phyloP scores from a whole-genome alignment of 345 rosid genomes.

The Brassica juncea region DNA sequence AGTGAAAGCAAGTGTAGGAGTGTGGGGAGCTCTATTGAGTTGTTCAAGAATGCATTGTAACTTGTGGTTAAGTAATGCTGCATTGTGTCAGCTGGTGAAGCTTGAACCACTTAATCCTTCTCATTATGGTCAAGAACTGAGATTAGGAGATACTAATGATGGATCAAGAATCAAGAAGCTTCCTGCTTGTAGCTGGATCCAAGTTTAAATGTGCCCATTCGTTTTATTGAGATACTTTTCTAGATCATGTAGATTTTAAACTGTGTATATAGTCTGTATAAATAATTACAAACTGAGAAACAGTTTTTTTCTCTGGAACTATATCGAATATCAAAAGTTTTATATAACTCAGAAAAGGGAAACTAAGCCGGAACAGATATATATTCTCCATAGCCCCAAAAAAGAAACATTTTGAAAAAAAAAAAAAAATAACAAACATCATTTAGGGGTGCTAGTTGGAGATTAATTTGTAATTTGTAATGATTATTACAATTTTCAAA shows the following conservation, averaged over 20 bases:
- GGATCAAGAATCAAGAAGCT: slow-evolving; percentile 41
- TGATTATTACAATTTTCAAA: no score
- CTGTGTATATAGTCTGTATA: slow-evolving; percentile 44
- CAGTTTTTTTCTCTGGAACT: no score
- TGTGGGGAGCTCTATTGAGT: slow-evolving; percentile 66
- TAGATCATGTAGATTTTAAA: not conserved
- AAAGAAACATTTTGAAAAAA: no score
- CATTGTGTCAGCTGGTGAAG: slow-evolving; percentile 48
- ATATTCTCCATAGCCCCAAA: no score
- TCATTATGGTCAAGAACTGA: slow-evolving; percentile 47
- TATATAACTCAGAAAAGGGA: no score
- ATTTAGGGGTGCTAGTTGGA: no score
- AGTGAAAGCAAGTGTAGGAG: slow-evolving; percentile 56
- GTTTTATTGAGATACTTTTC: not conserved
- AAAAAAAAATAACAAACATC: no score
- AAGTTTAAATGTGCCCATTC: slow-evolving; percentile 13
- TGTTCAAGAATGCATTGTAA: slow-evolving; percentile 59
- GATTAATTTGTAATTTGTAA: no score
- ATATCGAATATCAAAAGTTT: no score
- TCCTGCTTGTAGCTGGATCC: slow-evolving; percentile 63
- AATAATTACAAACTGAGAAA: slow-evolving; percentile 42
- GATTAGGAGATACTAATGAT: slow-evolving; percentile 49
- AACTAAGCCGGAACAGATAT: no score
- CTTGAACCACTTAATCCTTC: slow-evolving; percentile 59
- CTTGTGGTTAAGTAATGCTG: slow-evolving; percentile 51